Evolutionary conservation across 2,329 filamentous ascomycete species (phyloP).

Genomic region (Pseudogymnoascus sp.): DNA sequence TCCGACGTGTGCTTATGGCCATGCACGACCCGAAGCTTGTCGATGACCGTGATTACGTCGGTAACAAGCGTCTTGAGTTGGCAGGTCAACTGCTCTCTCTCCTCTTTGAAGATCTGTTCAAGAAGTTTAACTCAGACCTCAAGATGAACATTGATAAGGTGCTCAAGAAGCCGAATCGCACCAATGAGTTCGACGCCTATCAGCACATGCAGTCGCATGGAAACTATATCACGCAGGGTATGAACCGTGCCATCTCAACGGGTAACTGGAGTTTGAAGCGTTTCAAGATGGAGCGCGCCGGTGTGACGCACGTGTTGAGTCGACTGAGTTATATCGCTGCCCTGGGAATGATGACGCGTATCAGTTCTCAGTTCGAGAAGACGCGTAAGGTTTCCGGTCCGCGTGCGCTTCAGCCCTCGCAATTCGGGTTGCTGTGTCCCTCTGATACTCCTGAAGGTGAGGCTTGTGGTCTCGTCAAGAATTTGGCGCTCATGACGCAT

Average conservation of each 20-base stretch:
- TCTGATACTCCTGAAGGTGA: conserved; percentile 98
- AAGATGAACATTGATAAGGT: conserved; percentile 94
- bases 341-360: conserved; percentile 98
- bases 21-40: conserved; percentile 82
- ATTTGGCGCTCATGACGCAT: conserved; percentile 96
- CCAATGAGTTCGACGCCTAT: conserved; percentile 79
- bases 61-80: conserved; percentile 91
- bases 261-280: conserved; percentile 98
- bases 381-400: conserved; percentile 94
- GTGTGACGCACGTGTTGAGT: conserved; percentile 93
- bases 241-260: conserved; percentile 93
- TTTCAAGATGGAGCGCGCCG: conserved; percentile 97
- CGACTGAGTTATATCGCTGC: conserved; percentile 93
- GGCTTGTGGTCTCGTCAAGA: conserved; percentile 96
- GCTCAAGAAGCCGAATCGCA: conserved; percentile 85
- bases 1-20: conserved; percentile 89
- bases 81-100: conserved; percentile 90
- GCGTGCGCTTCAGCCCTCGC: conserved; percentile 89
- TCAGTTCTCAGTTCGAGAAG: conserved; percentile 98
- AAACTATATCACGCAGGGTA: conserved; percentile 80
- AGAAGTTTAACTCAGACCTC: conserved; percentile 82
- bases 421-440: conserved; percentile 96
- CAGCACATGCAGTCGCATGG: conserved; percentile 78
- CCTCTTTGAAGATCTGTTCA: conserved; percentile 96
- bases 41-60: conserved; percentile 95